These are phyloP conservation scores for Ettlia oleoabundans DNA, from an alignment of 139 green algal genomes.

Conservation along the genomic window DNA sequence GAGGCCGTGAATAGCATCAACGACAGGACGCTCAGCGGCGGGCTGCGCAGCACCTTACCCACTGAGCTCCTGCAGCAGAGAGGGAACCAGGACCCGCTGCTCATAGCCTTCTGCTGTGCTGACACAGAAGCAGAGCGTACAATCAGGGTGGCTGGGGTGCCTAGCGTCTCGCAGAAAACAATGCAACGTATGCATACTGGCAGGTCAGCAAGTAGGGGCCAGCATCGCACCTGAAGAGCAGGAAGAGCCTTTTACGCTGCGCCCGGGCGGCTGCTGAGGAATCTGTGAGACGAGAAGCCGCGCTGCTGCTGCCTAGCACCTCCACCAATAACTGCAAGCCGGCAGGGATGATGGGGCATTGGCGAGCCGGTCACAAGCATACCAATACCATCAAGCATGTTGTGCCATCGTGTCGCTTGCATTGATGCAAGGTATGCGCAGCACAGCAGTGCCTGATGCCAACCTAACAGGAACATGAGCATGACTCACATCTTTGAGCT, in stretches of 20 bases:
- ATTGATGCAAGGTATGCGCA: no score
- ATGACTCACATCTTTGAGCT: constrained; percentile 20
- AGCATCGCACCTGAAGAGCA: constrained; percentile 22
- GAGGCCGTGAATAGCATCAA: constrained; percentile 38
- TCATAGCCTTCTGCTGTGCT: no score
- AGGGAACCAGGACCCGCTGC: no score
- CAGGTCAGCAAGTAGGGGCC: background rate
- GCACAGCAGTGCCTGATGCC: no score
- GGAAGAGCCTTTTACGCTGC: constrained; percentile 40
- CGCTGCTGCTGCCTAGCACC: constrained; percentile 6
- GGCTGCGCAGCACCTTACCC: constrained; percentile 31
- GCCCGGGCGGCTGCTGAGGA: constrained; percentile 27
- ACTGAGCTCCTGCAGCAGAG: constrained; percentile 1
- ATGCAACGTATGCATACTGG: no score
- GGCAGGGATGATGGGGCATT: no score
- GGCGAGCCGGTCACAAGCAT: no score
- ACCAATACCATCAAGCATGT: no score
- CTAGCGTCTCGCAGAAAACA: no score
- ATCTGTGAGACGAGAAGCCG: constrained; percentile 14
- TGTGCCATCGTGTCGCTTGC: no score
- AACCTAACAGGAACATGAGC: background rate
- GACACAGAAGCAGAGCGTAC: no score
- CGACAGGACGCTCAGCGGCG: constrained; percentile 20
- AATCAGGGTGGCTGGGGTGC: background rate
- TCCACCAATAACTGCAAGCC: constrained; percentile 18